Conservation (phyloP, 441 rosid species). For the Biscutella laevigata region DNA sequence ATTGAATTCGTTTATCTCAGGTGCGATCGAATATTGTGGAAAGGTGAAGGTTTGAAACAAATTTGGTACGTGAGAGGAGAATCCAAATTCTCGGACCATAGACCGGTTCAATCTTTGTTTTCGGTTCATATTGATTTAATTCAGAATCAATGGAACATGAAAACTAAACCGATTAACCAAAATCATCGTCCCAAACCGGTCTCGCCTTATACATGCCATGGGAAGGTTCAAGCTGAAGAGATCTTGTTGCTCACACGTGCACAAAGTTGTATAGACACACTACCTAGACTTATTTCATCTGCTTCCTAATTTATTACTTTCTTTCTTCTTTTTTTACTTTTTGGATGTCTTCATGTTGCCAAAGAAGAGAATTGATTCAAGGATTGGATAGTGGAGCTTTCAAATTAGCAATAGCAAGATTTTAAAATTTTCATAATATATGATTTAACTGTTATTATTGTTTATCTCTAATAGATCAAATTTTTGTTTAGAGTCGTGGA, state of each 20-base stretch:
- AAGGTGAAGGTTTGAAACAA: conserved; percentile 59
- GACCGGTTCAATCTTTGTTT: conserved; percentile 60
- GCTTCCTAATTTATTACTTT: conserved; percentile 17
- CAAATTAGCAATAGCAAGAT: conserved; percentile 17
- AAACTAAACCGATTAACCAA: conserved; percentile 23
- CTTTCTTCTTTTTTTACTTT: neutral
- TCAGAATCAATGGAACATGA: conserved; percentile 13
- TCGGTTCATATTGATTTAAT: conserved; percentile 35
- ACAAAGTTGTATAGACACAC: conserved; percentile 38
- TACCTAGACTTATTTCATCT: conserved; percentile 31
- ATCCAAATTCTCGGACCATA: conserved; percentile 64
- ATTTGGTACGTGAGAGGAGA: conserved; percentile 54
- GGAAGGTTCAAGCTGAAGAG: conserved; percentile 81
- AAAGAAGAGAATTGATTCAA: conserved; percentile 17
- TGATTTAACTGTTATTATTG: neutral
- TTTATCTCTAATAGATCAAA: conserved; percentile 18
- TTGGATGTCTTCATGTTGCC: conserved; percentile 19
- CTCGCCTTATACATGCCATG: conserved; percentile 37
- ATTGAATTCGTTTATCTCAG: conserved; percentile 35
- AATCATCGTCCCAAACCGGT: conserved; percentile 32
- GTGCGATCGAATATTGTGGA: conserved; percentile 74
- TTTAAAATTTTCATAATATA: conserved; percentile 12
- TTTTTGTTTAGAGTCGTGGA: no score
- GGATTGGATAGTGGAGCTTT: conserved; percentile 21
- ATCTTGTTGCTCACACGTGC: conserved; percentile 42